These are phyloP conservation scores for Bipolaris victoriae DNA, from an alignment of 2,329 filamentous ascomycete species.

Conservation along the genomic window DNA sequence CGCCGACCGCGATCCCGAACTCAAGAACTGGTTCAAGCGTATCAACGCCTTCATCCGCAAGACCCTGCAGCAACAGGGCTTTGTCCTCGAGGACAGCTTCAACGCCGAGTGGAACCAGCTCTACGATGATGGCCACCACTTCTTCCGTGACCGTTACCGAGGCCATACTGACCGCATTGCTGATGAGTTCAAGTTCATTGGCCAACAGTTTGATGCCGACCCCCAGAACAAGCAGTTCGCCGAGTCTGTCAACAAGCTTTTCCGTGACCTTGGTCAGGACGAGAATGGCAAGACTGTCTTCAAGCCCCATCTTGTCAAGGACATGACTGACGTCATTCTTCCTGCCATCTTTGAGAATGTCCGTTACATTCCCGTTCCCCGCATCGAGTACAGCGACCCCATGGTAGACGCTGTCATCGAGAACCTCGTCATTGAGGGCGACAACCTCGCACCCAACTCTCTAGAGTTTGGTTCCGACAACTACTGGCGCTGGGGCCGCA, in stretches of 20 bases:
- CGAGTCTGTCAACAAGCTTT: slow-evolving; percentile 78
- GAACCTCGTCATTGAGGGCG: slow-evolving; percentile 92
- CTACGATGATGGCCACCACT: slow-evolving; percentile 82
- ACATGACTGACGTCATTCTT: slow-evolving; percentile 84
- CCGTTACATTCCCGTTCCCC: slow-evolving; percentile 88
- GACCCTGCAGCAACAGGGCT: slow-evolving; percentile 87
- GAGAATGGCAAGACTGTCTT: slow-evolving; percentile 82
- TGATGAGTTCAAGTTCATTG: slow-evolving; percentile 90
- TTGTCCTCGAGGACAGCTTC: slow-evolving; percentile 80
- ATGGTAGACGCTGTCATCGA: slow-evolving; percentile 88
- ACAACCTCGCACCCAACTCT: slow-evolving; percentile 95
- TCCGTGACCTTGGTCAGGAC: slow-evolving; percentile 88
- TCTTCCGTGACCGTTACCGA: slow-evolving; percentile 88
- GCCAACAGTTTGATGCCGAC: slow-evolving; percentile 87
- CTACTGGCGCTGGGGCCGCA: slow-evolving; percentile 93
- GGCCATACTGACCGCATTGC: slow-evolving; percentile 83
- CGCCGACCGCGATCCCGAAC: slow-evolving; percentile 83
- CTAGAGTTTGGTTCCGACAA: slow-evolving; percentile 89
- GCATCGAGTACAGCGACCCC: slow-evolving; percentile 88
- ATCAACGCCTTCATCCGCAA: slow-evolving; percentile 79
- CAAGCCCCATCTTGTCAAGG: slow-evolving; percentile 92
- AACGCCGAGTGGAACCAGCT: slow-evolving; percentile 82
- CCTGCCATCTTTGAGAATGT: slow-evolving; percentile 82
- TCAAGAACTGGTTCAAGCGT: slow-evolving; percentile 86
- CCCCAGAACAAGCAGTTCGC: slow-evolving; percentile 83